These are phyloP conservation scores for Kazachstania viticola DNA, from an alignment of 805 yeast species.

Conservation along the genomic window DNA sequence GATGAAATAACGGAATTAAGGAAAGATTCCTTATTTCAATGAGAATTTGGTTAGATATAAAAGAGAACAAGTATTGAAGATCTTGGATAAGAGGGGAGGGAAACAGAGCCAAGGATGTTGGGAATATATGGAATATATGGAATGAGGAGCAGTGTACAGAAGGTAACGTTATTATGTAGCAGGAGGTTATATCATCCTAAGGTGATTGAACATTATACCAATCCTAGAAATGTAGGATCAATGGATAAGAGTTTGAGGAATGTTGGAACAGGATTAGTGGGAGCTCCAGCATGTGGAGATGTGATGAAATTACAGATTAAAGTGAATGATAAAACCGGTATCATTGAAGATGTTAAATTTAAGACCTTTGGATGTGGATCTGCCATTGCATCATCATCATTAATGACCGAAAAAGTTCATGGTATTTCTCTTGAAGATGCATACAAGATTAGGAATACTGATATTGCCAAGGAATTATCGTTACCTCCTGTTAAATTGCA, in stretches of 20 bases:
- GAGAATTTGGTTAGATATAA: too few relatives aligned
- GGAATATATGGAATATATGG: too few relatives aligned
- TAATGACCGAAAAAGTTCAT: constrained; percentile 86
- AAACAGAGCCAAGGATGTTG: not conserved
- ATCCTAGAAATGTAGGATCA: constrained; percentile 94
- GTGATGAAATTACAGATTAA: constrained; percentile 95
- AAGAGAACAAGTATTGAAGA: too few relatives aligned
- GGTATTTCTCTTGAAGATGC: constrained; percentile 94
- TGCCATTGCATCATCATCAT: constrained; percentile 92
- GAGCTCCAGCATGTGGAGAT: constrained; percentile 99
- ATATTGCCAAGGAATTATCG: constrained; percentile 85
- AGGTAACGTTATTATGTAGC: too few relatives aligned
- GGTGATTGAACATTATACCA: constrained; percentile 89
- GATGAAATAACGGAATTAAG: too few relatives aligned
- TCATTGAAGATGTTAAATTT: constrained; percentile 87
- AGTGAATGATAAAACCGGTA: constrained; percentile 80
- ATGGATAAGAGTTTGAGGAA: constrained; percentile 60
- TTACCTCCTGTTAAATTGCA: constrained; percentile 95
- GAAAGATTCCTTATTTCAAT: too few relatives aligned
- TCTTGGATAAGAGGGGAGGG: not conserved
- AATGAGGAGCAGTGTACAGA: too few relatives aligned
- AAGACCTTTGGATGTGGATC: constrained; percentile 99
- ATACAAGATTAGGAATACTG: constrained; percentile 78
- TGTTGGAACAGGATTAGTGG: constrained; percentile 95
- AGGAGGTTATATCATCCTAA: constrained; percentile 65